A percentile compares a stretch with the other conserved stretches of the same genome.
Evolutionary conservation across 225 moss, liverwort and hornwort species (phyloP).

Genomic region (Asterella californica): DNA sequence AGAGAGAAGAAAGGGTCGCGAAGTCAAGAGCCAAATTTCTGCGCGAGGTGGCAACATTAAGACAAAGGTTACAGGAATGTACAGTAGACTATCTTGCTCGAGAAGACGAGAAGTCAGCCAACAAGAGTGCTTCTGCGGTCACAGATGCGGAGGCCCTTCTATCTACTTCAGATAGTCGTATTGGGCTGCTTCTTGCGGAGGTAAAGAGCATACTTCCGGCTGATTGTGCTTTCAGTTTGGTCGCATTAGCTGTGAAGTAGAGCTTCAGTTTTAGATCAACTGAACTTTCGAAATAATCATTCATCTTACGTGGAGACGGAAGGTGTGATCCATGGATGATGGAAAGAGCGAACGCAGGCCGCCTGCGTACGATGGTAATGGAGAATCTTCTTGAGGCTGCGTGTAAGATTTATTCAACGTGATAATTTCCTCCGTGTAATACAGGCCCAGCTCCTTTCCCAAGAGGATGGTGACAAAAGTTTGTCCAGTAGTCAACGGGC

Average conservation of each 20-base stretch:
- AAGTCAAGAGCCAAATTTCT: constrained; percentile 34
- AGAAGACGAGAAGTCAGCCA: constrained; percentile 45
- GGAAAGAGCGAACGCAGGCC: neutral
- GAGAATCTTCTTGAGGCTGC: neutral
- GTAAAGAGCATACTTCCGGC: constrained; percentile 27
- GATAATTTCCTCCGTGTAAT: neutral
- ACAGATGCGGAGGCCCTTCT: constrained; percentile 71
- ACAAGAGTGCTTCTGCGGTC: constrained; percentile 40
- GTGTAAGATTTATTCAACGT: neutral
- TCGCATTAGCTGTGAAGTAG: neutral
- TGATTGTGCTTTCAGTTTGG: neutral
- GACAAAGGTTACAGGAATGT: constrained; percentile 50
- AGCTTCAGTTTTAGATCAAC: neutral
- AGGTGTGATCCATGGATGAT: neutral
- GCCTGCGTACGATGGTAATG: neutral
- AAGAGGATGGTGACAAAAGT: constrained; percentile 55
- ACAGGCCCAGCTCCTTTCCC: constrained; percentile 84
- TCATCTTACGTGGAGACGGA: neutral
- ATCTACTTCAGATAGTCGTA: constrained; percentile 80
- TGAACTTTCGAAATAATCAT: neutral
- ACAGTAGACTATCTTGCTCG: constrained; percentile 50
- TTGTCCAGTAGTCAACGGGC: constrained; percentile 38
- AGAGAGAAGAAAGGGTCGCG: constrained; percentile 28
- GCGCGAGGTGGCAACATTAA: constrained; percentile 42
- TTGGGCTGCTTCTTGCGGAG: constrained; percentile 90